Conservation (phyloP, 495 filamentous ascomycete genomes). For the Talaromyces stipitatus region DNA sequence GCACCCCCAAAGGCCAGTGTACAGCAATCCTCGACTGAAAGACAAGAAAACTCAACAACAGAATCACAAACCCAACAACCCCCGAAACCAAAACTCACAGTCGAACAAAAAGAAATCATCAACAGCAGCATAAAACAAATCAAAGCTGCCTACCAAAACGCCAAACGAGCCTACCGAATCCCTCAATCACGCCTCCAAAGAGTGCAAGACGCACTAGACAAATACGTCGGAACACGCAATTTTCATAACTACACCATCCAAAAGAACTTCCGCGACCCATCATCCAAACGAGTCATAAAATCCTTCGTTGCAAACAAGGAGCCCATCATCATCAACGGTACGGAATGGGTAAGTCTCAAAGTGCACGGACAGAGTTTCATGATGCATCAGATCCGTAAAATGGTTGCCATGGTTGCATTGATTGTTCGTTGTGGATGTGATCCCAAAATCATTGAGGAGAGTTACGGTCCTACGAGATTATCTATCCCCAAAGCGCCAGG, state of each 20-base stretch:
- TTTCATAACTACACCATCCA: constrained; percentile 96
- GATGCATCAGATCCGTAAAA: constrained; percentile 99
- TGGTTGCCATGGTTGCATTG: constrained; percentile 89
- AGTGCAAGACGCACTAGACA: constrained; percentile 61
- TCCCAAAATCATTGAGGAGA: constrained; percentile 56
- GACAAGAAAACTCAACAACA: constrained; percentile 9
- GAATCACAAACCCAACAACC: constrained; percentile 14
- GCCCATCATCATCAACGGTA: constrained; percentile 79
- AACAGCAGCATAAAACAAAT: constrained; percentile 63
- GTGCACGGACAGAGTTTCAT: constrained; percentile 98
- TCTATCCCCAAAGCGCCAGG: constrained; percentile 90
- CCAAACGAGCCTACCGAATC: constrained; percentile 76
- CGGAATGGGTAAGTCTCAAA: constrained; percentile 90
- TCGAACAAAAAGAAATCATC: constrained; percentile 19
- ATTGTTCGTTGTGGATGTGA: constrained; percentile 72
- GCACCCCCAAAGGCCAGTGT: background rate
- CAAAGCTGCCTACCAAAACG: constrained; percentile 66
- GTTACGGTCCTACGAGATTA: constrained; percentile 57
- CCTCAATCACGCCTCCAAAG: constrained; percentile 59
- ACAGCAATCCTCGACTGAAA: constrained; percentile 4
- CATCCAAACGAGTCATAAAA: constrained; percentile 79
- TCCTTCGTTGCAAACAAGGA: constrained; percentile 66
- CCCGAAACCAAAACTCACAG: constrained; percentile 15
- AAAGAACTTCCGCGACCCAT: constrained; percentile 70
- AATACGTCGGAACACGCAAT: constrained; percentile 75